Percentiles rank a stretch among this genome's conserved stretches.
Conservation (phyloP, 2,329 filamentous ascomycete genomes). For the Magnaporthiopsis incrustans region DNA sequence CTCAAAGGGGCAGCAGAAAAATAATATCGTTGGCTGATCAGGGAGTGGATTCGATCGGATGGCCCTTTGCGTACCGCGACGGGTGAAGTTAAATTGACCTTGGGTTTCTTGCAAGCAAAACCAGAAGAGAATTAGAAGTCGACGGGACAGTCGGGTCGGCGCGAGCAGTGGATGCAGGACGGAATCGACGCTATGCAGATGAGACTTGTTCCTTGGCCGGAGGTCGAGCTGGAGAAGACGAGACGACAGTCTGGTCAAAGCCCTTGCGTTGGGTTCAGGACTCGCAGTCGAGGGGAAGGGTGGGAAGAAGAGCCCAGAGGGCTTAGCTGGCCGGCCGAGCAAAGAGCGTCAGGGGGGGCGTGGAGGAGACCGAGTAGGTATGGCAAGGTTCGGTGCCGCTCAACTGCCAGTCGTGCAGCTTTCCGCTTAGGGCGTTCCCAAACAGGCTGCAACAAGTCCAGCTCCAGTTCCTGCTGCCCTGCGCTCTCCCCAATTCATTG, state of each 20-base stretch:
- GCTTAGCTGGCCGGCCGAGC: neutral
- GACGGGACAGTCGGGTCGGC: neutral
- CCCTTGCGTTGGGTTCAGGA: neutral
- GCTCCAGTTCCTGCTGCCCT: neutral
- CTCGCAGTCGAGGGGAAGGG: neutral
- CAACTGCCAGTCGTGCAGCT: neutral
- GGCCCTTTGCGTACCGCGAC: neutral
- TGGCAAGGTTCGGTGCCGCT: neutral
- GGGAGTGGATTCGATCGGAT: neutral
- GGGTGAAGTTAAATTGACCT: neutral
- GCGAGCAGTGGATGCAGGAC: neutral
- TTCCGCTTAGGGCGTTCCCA: neutral
- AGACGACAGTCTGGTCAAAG: neutral
- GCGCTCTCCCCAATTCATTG: conserved; percentile 1
- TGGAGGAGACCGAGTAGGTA: neutral
- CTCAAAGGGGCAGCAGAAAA: conserved; percentile 1
- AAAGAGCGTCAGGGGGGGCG: neutral
- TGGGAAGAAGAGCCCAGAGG: neutral
- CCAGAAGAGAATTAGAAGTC: conserved; percentile 2
- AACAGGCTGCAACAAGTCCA: neutral
- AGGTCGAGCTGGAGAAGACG: neutral
- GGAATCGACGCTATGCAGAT: neutral
- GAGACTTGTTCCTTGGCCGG: neutral
- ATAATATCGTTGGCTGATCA: neutral
- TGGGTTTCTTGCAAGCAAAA: neutral